phyloP scores from a whole-genome alignment of 306 rosid genomes.

The Hippophae rhamnoides region DNA sequence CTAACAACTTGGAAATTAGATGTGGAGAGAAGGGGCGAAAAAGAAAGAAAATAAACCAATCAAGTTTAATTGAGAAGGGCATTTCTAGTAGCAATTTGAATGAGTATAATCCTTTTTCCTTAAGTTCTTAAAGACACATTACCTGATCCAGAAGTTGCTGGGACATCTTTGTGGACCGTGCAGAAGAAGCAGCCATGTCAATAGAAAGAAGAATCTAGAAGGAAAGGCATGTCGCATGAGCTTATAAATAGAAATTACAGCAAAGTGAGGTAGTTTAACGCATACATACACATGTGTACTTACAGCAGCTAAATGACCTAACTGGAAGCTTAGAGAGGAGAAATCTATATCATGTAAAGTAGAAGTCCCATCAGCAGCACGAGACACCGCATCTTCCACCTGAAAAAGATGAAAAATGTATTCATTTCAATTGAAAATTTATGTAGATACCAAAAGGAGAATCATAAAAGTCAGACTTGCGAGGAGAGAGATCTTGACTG shows the following conservation, averaged over 20 bases:
- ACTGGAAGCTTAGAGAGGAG: slow-evolving; percentile 72
- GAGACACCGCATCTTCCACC: slow-evolving; percentile 86
- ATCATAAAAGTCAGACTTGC: neutral
- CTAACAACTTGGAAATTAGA: too few species aligned
- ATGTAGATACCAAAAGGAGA: neutral
- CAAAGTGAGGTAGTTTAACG: slow-evolving; percentile 2
- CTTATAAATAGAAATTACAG: slow-evolving; percentile 18
- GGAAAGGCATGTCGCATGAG: slow-evolving; percentile 29
- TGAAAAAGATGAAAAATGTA: slow-evolving; percentile 21
- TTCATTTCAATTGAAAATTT: slow-evolving; percentile 4
- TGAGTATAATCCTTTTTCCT: too few species aligned
- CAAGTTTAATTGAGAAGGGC: neutral
- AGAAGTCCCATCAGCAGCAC: slow-evolving; percentile 44
- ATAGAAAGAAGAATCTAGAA: slow-evolving; percentile 93
- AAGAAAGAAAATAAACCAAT: neutral
- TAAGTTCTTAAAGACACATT: slow-evolving; percentile 21
- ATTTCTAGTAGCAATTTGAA: too few species aligned
- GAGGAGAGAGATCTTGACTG: neutral
- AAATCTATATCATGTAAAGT: slow-evolving; percentile 71
- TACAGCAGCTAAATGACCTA: slow-evolving; percentile 90
- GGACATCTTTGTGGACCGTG: slow-evolving; percentile 72
- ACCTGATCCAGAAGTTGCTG: slow-evolving; percentile 86
- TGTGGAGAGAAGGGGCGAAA: too few species aligned
- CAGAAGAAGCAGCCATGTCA: slow-evolving; percentile 90
- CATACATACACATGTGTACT: slow-evolving; percentile 29